These are phyloP conservation scores for Ramaria sp. DNA, from an alignment of 768 basidiomycete species.

Conservation along the genomic window DNA sequence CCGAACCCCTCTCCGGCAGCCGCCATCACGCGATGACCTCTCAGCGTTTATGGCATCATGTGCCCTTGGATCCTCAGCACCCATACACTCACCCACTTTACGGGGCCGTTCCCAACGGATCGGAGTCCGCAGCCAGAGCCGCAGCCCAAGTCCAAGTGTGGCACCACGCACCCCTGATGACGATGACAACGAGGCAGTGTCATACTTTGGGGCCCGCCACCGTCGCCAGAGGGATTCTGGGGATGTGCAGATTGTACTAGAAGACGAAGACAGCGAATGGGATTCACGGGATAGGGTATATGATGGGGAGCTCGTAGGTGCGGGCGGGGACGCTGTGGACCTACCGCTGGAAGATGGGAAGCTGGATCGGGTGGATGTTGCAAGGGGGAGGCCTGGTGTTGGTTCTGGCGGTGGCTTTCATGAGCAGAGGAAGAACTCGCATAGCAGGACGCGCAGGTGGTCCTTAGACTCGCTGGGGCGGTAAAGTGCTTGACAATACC, in stretches of 20 bases:
- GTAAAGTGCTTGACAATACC: too few species aligned
- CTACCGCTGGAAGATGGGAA: neutral
- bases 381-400: too few species aligned
- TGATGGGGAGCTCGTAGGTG: neutral
- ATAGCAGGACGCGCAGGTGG: neutral
- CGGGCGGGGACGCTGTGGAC: neutral
- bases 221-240: neutral
- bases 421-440: neutral
- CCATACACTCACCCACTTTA: neutral
- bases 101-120: neutral
- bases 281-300: neutral
- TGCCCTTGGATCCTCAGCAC: neutral
- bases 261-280: neutral
- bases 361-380: neutral
- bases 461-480: neutral
- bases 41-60: neutral
- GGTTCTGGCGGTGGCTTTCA: neutral
- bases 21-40: neutral
- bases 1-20: neutral
- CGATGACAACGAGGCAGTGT: neutral
- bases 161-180: constrained; percentile 4
- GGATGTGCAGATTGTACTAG: neutral
- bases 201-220: neutral
- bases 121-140: constrained; percentile 4
- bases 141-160: constrained; percentile 1